phyloP scores from a whole-genome alignment of 306 rosid species.

The Elaeagnus macrophylla region DNA sequence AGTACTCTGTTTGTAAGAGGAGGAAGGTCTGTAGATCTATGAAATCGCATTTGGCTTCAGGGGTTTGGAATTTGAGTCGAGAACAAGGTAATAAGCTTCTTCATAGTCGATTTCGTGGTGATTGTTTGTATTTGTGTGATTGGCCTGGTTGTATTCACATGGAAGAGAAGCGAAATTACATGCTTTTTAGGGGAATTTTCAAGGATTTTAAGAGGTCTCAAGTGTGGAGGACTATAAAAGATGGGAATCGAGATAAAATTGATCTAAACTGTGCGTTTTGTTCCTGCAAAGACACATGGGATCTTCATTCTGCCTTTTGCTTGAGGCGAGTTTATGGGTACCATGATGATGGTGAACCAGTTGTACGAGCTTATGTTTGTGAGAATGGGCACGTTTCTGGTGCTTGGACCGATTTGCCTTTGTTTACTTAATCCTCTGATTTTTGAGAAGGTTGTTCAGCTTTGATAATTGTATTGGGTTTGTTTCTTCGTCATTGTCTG shows the following conservation, averaged over 20 bases:
- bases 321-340: conserved; percentile 59
- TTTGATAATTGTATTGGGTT: no score
- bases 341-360: conserved; percentile 94
- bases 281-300: conserved; percentile 62
- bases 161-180: conserved; percentile 75
- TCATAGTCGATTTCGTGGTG: conserved; percentile 70
- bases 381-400: conserved; percentile 96
- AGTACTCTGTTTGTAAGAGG: conserved; percentile 23
- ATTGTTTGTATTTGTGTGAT: conserved; percentile 64
- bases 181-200: conserved; percentile 76
- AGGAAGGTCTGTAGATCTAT: conserved; percentile 33
- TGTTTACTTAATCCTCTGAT: conserved; percentile 32
- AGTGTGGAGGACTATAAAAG: conserved; percentile 79
- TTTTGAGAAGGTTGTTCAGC: no score
- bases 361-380: conserved; percentile 87
- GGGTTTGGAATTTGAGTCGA: conserved; percentile 62
- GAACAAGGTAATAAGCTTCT: conserved; percentile 81
- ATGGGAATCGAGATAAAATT: conserved; percentile 46
- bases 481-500: no score
- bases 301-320: conserved; percentile 81
- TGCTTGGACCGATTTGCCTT: conserved; percentile 90
- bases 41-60: conserved; percentile 72
- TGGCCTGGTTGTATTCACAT: conserved; percentile 89
- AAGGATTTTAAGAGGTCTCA: conserved; percentile 64
- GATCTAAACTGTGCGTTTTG: conserved; percentile 77